Conservation (phyloP, 106 monocot species). For the Acanthochlamys bracteata region DNA sequence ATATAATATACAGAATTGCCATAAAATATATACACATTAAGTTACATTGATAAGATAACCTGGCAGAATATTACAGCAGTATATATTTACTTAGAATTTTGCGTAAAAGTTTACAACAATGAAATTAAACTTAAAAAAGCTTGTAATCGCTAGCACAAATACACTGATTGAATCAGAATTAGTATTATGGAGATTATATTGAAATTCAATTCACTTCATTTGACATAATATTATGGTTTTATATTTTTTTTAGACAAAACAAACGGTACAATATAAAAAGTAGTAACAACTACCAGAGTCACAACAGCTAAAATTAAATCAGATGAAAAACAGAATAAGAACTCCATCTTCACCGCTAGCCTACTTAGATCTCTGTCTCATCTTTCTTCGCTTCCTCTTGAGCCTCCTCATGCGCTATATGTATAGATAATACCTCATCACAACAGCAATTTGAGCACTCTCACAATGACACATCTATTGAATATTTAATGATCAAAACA, state of each 20-base stretch:
- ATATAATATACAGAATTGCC: too few species aligned
- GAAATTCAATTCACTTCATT: too few species aligned
- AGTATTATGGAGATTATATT: too few species aligned
- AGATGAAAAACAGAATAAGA: not conserved
- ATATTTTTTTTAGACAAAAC: not conserved
- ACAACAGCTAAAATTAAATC: not conserved
- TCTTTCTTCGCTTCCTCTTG: slow-evolving; percentile 11
- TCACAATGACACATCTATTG: slow-evolving; percentile 12
- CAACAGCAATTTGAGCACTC: slow-evolving; percentile 62
- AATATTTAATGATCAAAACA: not conserved
- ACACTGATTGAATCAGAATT: too few species aligned
- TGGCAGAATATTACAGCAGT: too few species aligned
- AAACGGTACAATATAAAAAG: not conserved
- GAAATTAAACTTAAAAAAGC: too few species aligned
- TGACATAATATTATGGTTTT: not conserved
- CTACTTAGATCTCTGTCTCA: slow-evolving; percentile 37
- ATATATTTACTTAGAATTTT: too few species aligned
- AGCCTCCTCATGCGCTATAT: slow-evolving; percentile 11
- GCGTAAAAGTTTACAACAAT: too few species aligned
- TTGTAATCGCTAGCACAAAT: too few species aligned
- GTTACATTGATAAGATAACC: too few species aligned
- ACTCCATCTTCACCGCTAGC: not conserved
- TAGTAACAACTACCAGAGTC: not conserved
- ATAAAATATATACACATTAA: too few species aligned
- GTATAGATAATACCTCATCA: slow-evolving; percentile 71